Evolutionary conservation across 352 stramenopile genomes (phyloP).

Genomic region (Phytopythium litorale): DNA sequence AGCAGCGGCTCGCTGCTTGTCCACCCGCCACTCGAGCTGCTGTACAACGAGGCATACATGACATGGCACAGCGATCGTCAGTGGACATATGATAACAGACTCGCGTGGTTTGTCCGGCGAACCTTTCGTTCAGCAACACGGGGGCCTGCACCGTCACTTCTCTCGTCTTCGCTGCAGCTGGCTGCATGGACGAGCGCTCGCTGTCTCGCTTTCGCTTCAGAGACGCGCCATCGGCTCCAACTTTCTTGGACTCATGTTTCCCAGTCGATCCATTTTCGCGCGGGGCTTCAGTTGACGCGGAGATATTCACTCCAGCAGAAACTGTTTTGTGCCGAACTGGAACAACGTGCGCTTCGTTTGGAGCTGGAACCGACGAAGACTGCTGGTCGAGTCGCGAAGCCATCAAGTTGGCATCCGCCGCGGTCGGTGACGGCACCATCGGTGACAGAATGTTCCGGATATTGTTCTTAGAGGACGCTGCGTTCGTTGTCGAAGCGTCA

Average conservation of each 20-base stretch:
- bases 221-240: constrained; percentile 18
- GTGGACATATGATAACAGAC: neutral
- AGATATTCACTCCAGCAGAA: neutral
- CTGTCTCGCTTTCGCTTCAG: constrained; percentile 71
- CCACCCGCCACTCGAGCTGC: neutral
- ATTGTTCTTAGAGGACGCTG: constrained; percentile 70
- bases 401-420: constrained; percentile 48
- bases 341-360: neutral
- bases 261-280: constrained; percentile 3
- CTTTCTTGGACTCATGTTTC: constrained; percentile 33
- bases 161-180: constrained; percentile 40
- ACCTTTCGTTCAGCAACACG: constrained; percentile 62
- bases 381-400: constrained; percentile 43
- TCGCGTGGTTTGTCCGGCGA: neutral
- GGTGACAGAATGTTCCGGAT: constrained; percentile 76
- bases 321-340: neutral
- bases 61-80: neutral
- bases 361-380: neutral
- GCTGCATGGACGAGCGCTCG: constrained; percentile 21
- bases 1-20: constrained; percentile 34
- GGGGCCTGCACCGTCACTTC: constrained; percentile 45
- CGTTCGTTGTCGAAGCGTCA: constrained; percentile 23
- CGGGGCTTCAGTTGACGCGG: neutral
- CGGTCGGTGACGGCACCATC: constrained; percentile 40
- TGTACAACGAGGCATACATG: neutral